A percentile compares a stretch with the other conserved stretches of the same genome.
Conservation (phyloP, 2,329 filamentous ascomycete species). For the Metarhizium guizhouense region DNA sequence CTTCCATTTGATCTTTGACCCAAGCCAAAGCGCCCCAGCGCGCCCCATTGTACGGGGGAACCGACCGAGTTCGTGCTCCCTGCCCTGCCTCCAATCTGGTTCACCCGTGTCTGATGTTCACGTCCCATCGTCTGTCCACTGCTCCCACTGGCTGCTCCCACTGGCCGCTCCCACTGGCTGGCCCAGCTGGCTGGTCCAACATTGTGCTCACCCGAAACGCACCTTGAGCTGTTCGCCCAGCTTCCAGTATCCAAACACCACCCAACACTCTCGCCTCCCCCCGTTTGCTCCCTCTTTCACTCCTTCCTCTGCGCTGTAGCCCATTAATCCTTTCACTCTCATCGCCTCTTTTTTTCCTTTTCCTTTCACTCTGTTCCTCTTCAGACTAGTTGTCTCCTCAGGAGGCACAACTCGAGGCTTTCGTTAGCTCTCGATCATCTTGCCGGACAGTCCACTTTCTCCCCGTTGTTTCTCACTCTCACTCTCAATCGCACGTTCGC, state of each 20-base stretch:
- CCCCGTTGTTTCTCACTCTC: conserved; percentile 3
- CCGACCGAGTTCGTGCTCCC: not conserved
- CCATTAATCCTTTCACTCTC: conserved; percentile 12
- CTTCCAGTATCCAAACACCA: conserved; percentile 9
- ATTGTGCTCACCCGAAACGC: not conserved
- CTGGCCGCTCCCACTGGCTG: not conserved
- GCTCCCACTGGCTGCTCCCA: not conserved
- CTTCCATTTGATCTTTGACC: no score
- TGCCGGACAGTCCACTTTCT: conserved; percentile 6
- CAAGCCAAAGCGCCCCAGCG: no score
- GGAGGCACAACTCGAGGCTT: conserved; percentile 30
- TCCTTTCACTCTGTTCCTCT: conserved; percentile 16
- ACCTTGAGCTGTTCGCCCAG: not conserved
- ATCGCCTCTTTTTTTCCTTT: conserved; percentile 17
- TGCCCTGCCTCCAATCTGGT: not conserved
- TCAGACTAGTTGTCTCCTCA: conserved; percentile 15
- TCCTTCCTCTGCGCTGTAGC: conserved; percentile 17
- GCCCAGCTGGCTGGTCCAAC: not conserved
- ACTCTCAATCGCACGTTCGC: not conserved
- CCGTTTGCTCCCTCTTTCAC: conserved; percentile 13
- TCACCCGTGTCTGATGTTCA: not conserved
- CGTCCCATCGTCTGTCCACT: not conserved
- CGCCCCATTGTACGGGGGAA: no score
- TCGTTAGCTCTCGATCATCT: conserved; percentile 38
- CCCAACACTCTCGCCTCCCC: conserved; percentile 12